These are phyloP conservation scores for Mycena haematopus DNA, from an alignment of 768 basidiomycete species.

Conservation along the genomic window DNA sequence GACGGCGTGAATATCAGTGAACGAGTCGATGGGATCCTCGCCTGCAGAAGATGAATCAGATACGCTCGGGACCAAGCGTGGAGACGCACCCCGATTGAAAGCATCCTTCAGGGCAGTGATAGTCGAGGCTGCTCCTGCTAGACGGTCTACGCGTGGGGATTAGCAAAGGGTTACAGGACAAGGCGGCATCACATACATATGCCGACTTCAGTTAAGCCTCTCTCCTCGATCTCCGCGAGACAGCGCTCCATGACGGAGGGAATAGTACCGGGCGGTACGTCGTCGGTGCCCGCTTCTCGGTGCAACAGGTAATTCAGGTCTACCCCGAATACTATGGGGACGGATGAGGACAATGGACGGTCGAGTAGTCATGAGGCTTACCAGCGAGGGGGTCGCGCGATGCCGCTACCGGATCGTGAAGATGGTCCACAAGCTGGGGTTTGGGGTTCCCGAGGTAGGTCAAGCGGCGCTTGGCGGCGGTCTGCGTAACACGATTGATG, in stretches of 20 bases:
- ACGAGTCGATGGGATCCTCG: slow-evolving; percentile 62
- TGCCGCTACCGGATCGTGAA: slow-evolving; percentile 62
- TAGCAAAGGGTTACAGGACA: neutral
- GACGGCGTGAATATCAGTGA: slow-evolving; percentile 81
- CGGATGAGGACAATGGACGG: slow-evolving; percentile 17
- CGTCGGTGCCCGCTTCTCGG: slow-evolving; percentile 61
- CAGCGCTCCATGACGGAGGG: slow-evolving; percentile 72
- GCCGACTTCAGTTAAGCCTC: slow-evolving; percentile 82
- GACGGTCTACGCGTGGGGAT: slow-evolving; percentile 62
- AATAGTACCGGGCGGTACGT: slow-evolving; percentile 61
- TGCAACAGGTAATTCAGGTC: slow-evolving; percentile 72
- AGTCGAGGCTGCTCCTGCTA: slow-evolving; percentile 77
- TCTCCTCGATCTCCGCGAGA: slow-evolving; percentile 71
- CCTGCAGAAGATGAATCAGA: slow-evolving; percentile 42
- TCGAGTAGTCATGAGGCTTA: slow-evolving; percentile 41
- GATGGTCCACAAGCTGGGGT: slow-evolving; percentile 75
- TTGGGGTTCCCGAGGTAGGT: slow-evolving; percentile 85
- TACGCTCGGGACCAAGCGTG: neutral
- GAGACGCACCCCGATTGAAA: slow-evolving; percentile 68
- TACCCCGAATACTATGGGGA: slow-evolving; percentile 70
- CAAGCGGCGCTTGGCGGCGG: slow-evolving; percentile 76
- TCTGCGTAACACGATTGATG: slow-evolving; percentile 72
- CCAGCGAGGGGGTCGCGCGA: slow-evolving; percentile 81
- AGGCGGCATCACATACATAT: slow-evolving; percentile 66
- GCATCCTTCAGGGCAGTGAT: slow-evolving; percentile 75